Evolutionary conservation across 1,139 yeast genomes (phyloP).

Genomic region (Nakaseomyces bracarensis): DNA sequence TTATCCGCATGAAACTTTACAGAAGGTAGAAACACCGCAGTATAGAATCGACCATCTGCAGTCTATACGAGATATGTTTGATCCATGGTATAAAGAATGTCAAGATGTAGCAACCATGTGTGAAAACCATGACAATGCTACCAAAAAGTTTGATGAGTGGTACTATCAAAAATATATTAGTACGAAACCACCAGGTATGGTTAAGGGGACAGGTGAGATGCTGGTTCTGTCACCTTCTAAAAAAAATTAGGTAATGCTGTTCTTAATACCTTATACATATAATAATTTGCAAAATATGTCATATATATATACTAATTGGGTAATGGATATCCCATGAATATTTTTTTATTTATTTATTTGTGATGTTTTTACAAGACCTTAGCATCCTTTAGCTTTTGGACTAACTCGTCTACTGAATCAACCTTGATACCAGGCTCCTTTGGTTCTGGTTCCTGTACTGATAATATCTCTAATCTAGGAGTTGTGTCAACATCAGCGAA

Average conservation of each 20-base stretch:
- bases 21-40: conserved; percentile 16
- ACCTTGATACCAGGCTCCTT: conserved; percentile 81
- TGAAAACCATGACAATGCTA: conserved; percentile 13
- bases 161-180: conserved; percentile 20
- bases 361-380: conserved; percentile 40
- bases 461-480: conserved; percentile 58
- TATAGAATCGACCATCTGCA: conserved; percentile 17
- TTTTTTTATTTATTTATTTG: conserved; percentile 2
- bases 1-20: conserved; percentile 18
- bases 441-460: conserved; percentile 77
- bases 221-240: conserved; percentile 23
- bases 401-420: conserved; percentile 69
- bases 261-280: conserved; percentile 3
- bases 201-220: conserved; percentile 10
- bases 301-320: not conserved
- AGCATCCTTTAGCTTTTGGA: conserved; percentile 65
- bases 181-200: conserved; percentile 29
- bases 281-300: conserved; percentile 6
- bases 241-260: conserved; percentile 7
- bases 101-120: conserved; percentile 12
- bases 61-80: conserved; percentile 19
- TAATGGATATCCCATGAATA: conserved; percentile 6
- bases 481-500: conserved; percentile 53
- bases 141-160: conserved; percentile 23
- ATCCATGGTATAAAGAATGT: conserved; percentile 28